A percentile compares a stretch with the other conserved stretches of the same genome.
Conservation (phyloP, 768 basidiomycete genomes). For the Royoungia palumana region DNA sequence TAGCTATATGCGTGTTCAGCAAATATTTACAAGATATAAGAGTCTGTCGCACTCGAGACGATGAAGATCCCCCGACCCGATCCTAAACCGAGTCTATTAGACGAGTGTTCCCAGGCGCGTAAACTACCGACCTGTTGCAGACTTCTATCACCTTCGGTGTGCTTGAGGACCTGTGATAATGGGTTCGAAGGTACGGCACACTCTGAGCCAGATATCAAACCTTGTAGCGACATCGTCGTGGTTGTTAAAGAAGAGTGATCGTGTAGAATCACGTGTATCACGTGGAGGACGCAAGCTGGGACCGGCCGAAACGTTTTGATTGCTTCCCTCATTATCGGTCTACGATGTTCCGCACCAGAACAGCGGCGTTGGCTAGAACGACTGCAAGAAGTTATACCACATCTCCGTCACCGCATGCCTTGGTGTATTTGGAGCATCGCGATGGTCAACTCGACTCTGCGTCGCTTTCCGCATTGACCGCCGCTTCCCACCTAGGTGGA, state of each 20-base stretch:
- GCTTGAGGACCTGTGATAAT: conserved; percentile 83
- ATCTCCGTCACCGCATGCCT: conserved; percentile 60
- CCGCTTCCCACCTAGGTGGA: conserved; percentile 82
- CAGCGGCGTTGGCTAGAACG: conserved; percentile 31
- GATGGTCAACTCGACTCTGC: conserved; percentile 78
- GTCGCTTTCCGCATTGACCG: conserved; percentile 88
- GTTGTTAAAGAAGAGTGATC: too few relatives aligned
- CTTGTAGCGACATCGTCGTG: conserved; percentile 64
- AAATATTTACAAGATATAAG: neutral
- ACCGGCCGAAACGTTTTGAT: neutral
- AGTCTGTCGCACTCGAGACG: conserved; percentile 51
- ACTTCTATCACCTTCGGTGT: conserved; percentile 85
- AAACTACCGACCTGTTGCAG: conserved; percentile 65
- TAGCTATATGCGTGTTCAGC: conserved; percentile 43
- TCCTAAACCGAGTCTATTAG: conserved; percentile 45
- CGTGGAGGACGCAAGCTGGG: neutral
- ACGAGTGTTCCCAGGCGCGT: neutral
- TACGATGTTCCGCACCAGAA: conserved; percentile 19
- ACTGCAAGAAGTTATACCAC: conserved; percentile 50
- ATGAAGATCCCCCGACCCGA: conserved; percentile 68
- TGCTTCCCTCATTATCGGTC: neutral
- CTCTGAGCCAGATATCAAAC: conserved; percentile 84
- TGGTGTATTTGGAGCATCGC: conserved; percentile 89
- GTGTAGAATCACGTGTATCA: conserved; percentile 21
- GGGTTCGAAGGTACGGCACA: conserved; percentile 85